Base-by-base conservation (phyloP, 257 asterid species). In the Primulina tabacum region DNA sequence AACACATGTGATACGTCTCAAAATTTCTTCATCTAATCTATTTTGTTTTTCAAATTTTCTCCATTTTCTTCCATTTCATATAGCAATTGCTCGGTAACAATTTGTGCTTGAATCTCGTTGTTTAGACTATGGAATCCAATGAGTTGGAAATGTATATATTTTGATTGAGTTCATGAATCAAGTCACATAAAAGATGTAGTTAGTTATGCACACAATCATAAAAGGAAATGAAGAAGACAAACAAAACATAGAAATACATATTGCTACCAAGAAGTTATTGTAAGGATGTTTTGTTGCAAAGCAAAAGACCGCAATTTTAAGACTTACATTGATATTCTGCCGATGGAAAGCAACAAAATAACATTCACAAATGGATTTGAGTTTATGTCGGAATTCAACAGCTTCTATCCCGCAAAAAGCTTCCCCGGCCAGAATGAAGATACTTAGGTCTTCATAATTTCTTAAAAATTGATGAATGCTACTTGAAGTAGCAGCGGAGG, bases 401-500 rank as follows among this genome's bases (percentile, higher is more conserved):
- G 97, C 99, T 84, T 94, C 93, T 38, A 75, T 67, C 67, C 97
- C 99, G 72, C 98, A 94, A 79, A 94, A 94, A 69, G 99, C 91
- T 84, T 92, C 99, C 82, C 99, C 99, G 53, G 97, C 95, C 77
- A 94, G 83, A 71, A 88, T 79, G 73, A 94, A 94, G 68, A 81
- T 76, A 81, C 82, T 88, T 67, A 94, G 75, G 84, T 94, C 99
- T 78, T 94, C 99, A 81, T 89, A 94, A 77, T 83, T 90, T 88
- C 86, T 89, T 87, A 94, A 75, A 83, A 94, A 94, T 64, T 94
- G 97, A 78, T 94, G 92, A 78, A 89, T 89, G 85, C 99, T 94
- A 68, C 90, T 82, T 4, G 97, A 91, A 84, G 85, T 77, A 84
- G 81, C 92, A 68, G 96, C 93, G 21, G 95, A 76, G 76, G 97